Percentiles rank a stretch among this genome's conserved stretches.
These are phyloP conservation scores for Thelonectria blattea DNA, from an alignment of 2,329 filamentous ascomycete species.

Conservation along the genomic window DNA sequence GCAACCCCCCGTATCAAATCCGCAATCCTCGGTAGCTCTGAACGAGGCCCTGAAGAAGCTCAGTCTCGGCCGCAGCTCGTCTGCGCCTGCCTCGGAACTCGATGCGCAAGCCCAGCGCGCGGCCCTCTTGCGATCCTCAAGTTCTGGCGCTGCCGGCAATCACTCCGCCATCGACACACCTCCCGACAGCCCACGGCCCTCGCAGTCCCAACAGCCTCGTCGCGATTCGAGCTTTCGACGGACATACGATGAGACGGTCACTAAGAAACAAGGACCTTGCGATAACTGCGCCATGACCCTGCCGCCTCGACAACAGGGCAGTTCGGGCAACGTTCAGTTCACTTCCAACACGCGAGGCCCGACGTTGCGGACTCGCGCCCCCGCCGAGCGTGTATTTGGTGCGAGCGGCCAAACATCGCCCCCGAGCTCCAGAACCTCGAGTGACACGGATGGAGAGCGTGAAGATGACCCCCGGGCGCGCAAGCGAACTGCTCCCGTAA, in stretches of 20 bases:
- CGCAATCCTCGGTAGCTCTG: slow-evolving; percentile 46
- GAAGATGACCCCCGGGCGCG: slow-evolving; percentile 48
- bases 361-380: slow-evolving; percentile 65
- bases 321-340: slow-evolving; percentile 35
- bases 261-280: slow-evolving; percentile 67
- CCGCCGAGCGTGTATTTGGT: slow-evolving; percentile 64
- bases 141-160: slow-evolving; percentile 41
- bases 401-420: slow-evolving; percentile 55
- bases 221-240: slow-evolving; percentile 66
- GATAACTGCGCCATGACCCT: slow-evolving; percentile 73
- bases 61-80: slow-evolving; percentile 52
- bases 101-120: slow-evolving; percentile 52
- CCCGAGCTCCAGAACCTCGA: slow-evolving; percentile 58
- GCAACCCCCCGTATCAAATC: slow-evolving; percentile 43
- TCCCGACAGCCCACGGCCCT: slow-evolving; percentile 60
- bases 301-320: slow-evolving; percentile 49
- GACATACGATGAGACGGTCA: slow-evolving; percentile 71
- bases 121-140: slow-evolving; percentile 49
- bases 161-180: slow-evolving; percentile 61
- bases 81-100: slow-evolving; percentile 51
- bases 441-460: slow-evolving; percentile 59
- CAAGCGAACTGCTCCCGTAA: slow-evolving; percentile 51
- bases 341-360: slow-evolving; percentile 55
- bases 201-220: slow-evolving; percentile 46
- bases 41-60: slow-evolving; percentile 56